Base-by-base conservation (phyloP, 768 basidiomycete species). In the Tulasnella sp. region DNA sequence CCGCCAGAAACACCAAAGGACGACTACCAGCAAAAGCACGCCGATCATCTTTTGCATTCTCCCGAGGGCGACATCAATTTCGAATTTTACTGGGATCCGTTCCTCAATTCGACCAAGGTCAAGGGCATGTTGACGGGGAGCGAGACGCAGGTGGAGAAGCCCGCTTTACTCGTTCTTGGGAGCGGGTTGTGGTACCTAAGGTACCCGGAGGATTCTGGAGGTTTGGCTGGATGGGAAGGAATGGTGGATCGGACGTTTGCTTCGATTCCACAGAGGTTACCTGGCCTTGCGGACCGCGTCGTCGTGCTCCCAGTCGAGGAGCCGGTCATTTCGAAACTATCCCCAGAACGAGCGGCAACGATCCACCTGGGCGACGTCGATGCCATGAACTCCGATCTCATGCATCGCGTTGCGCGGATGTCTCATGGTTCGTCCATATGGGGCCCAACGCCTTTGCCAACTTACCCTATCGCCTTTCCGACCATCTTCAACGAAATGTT, bases 181-280 rank as follows among this genome's bases (percentile, higher is more conserved):
- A 91, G 93, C 19, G 96, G 96, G 0, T 86, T 97, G 48, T 97
- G 96, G 96, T 95, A 95, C 84, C 89, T 98, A 68, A 91, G 94
- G 34, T 91, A 96, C 84, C 87, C 91, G 0, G 86, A 89, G 46
- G 81, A 86, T 21, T 93, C 94, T 0, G 93, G 94, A 34, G 94
- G 94, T 4, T 87, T 96, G 56, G 86, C 91, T 40, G 87, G 91
- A 1, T 98, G 95, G 94, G 93, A 93, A 82, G 87, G 87, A 36
- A 92, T 89, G 82, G 91, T 94, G 81, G 93, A 95, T 82, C 82
- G 85, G 10, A 87, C 91, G n/a, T 89, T 97, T 40, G 85, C 87
- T 58, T 82, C 87, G 18, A 86, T 93, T 42, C 80, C 86, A 14
- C 83, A 85, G 19, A 85, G 84, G 19, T 84, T 71, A 18, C 68